These are phyloP conservation scores for Claviceps humidiphila DNA, from an alignment of 2,329 filamentous ascomycete genomes.

Conservation along the genomic window DNA sequence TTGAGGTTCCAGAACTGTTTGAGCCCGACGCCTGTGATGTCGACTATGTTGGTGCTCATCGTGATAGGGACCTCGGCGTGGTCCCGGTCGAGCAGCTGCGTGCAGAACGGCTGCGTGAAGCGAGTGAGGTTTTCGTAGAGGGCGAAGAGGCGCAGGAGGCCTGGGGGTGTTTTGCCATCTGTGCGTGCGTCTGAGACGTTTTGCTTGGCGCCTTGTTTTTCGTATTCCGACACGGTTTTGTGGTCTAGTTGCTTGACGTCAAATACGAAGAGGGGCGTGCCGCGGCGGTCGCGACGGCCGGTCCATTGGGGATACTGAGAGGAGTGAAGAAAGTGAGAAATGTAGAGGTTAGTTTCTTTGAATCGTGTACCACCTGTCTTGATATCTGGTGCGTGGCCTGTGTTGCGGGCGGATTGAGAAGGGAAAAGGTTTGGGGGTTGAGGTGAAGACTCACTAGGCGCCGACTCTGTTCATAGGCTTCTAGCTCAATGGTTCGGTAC, in stretches of 20 bases:
- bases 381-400: too few relatives aligned
- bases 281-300: constrained; percentile 75
- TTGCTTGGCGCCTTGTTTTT: constrained; percentile 46
- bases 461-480: constrained; percentile 70
- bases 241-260: constrained; percentile 72
- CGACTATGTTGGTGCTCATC: constrained; percentile 87
- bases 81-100: constrained; percentile 57
- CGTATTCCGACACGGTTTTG: constrained; percentile 70
- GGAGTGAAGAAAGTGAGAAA: neutral
- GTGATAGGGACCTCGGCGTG: constrained; percentile 75
- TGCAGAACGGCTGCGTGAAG: constrained; percentile 77
- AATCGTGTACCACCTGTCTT: too few relatives aligned
- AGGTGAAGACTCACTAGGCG: constrained; percentile 45
- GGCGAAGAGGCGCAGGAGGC: constrained; percentile 76
- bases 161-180: constrained; percentile 54
- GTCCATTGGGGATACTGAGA: constrained; percentile 85
- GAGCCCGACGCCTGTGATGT: constrained; percentile 75
- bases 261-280: constrained; percentile 85
- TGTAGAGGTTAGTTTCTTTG: neutral
- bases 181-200: constrained; percentile 48
- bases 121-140: constrained; percentile 86
- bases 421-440: neutral
- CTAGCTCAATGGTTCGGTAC: constrained; percentile 75
- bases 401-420: too few relatives aligned
- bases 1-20: constrained; percentile 96